Base-by-base conservation (phyloP, 306 rosid species). In the Arachis stenosperma region DNA sequence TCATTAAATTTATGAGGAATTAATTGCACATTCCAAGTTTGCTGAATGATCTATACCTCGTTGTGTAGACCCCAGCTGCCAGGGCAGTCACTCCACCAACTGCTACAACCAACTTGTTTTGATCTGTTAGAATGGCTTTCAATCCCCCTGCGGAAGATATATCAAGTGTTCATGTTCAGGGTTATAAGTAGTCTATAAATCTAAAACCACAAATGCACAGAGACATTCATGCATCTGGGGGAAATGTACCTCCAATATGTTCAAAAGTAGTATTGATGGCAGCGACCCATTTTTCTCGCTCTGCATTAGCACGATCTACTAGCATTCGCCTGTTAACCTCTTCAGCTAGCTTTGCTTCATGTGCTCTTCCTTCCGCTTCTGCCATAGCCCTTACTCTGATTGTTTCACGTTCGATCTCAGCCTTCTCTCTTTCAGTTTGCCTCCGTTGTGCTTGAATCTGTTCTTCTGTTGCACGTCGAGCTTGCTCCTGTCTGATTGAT, bases 21-120 rank as follows among this genome's bases (percentile, higher is more conserved):
- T 33, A 60, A 8, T 5, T 17, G 66, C 70, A 30, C 7, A 60
- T 43, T 48, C 44, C 46, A 71, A 76, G 36, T 54, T 72, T 65
- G 51, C 8, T 51, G 9, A 63, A 71, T 9, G 50, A 65, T 41
- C 12, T 47, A 80, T 78, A 95, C 99, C 99, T 95, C 13, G 99
- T 95, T 58, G 99, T 91, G 83, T 95, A 95, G 69, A 95, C 73
- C 8, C 99, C 99, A 8, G 99, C 99, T 44, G 99, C 99, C 52
- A 91, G 80, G 78, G 99, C 98, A 58, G 98, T 95, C 78, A 90
- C 84, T 78, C 99, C 98, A 78, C 98, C 99, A 67, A 95, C 99
- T 69, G 92, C 95, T 33, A 91, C 98, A 57, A 94, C 96, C 80
- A 94, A 81, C 85, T 94, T 94, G 86, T 90, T 91, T 89, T 94